A percentile compares a stretch with the other conserved stretches of the same genome.
These are phyloP conservation scores for Tylopilus orsonianus DNA, from an alignment of 1,284 basidiomycete genomes.

Conservation along the genomic window DNA sequence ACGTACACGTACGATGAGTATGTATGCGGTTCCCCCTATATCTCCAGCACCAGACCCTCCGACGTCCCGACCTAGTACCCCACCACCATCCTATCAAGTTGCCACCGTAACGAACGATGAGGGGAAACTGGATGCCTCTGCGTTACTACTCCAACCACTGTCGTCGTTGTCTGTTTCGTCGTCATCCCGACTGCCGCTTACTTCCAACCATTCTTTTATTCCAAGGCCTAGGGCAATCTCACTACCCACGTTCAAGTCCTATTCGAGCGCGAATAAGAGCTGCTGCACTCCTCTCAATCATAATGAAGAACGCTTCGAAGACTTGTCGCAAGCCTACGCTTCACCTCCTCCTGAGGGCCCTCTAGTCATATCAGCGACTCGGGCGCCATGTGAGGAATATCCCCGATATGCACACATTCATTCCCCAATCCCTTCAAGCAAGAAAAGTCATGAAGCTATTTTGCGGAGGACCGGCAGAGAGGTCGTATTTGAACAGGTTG, in stretches of 20 bases:
- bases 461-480: slow-evolving; percentile 20
- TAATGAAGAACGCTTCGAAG: slow-evolving; percentile 23
- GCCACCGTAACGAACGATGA: slow-evolving; percentile 1
- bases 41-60: slow-evolving; percentile 16
- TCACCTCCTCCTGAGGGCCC: slow-evolving; percentile 33
- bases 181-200: slow-evolving; percentile 10
- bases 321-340: slow-evolving; percentile 32
- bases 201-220: slow-evolving; percentile 13
- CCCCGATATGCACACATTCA: slow-evolving; percentile 31
- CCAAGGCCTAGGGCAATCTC: slow-evolving; percentile 28
- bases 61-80: slow-evolving; percentile 24
- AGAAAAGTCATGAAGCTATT: slow-evolving; percentile 17
- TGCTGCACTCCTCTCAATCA: slow-evolving; percentile 17
- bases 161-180: slow-evolving; percentile 13
- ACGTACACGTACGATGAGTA: slow-evolving; percentile 34
- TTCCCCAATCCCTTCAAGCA: slow-evolving; percentile 9
- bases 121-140: slow-evolving; percentile 22
- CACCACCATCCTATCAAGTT: slow-evolving; percentile 26
- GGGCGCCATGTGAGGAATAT: slow-evolving; percentile 23
- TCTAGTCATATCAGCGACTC: slow-evolving; percentile 19
- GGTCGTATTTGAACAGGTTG: slow-evolving; percentile 30
- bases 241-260: slow-evolving; percentile 14
- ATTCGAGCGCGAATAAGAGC: slow-evolving; percentile 6
- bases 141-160: slow-evolving; percentile 32
- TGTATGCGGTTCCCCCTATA: slow-evolving; percentile 19